Evolutionary conservation across 495 filamentous ascomycete species (phyloP).

Genomic region (Friedmanniomyces simplex): DNA sequence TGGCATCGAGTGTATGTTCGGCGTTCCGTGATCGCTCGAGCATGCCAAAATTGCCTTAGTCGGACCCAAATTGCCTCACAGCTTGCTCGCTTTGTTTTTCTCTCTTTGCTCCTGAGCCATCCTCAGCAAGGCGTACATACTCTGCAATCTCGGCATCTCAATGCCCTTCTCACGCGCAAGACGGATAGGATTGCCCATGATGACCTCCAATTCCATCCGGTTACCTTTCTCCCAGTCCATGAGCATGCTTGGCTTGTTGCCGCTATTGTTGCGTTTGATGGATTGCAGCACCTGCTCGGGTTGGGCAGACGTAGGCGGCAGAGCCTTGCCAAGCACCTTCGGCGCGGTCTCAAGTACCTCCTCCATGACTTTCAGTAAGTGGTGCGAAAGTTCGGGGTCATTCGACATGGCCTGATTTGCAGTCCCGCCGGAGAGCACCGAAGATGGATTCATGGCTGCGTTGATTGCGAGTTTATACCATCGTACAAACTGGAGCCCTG

Average conservation of each 20-base stretch:
- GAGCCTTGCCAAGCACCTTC: conserved; percentile 38
- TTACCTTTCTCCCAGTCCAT: conserved; percentile 47
- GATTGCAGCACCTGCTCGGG: conserved; percentile 45
- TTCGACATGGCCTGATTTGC: conserved; percentile 40
- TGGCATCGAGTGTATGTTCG: too few species aligned
- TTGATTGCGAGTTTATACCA: conserved; percentile 62
- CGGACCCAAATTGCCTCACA: too few species aligned
- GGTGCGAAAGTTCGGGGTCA: conserved; percentile 35
- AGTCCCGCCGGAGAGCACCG: conserved; percentile 45
- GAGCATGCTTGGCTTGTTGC: conserved; percentile 47
- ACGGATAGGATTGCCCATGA: conserved; percentile 48
- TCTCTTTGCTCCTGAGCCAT: neutral
- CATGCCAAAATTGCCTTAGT: too few species aligned
- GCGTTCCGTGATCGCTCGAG: too few species aligned
- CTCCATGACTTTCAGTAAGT: conserved; percentile 43
- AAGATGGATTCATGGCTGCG: conserved; percentile 52
- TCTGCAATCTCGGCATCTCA: conserved; percentile 44
- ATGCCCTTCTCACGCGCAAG: conserved; percentile 42
- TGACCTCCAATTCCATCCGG: conserved; percentile 51
- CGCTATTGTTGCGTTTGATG: conserved; percentile 45
- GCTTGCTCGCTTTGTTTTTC: neutral
- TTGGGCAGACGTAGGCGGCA: conserved; percentile 36
- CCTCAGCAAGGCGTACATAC: conserved; percentile 35
- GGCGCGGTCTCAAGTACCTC: conserved; percentile 48
- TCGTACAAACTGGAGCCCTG: conserved; percentile 45